Evolutionary conservation across 495 filamentous ascomycete species (phyloP), one percentile per base, ranked within the genome.

Genomic region (Penicillium coprophilum): DNA sequence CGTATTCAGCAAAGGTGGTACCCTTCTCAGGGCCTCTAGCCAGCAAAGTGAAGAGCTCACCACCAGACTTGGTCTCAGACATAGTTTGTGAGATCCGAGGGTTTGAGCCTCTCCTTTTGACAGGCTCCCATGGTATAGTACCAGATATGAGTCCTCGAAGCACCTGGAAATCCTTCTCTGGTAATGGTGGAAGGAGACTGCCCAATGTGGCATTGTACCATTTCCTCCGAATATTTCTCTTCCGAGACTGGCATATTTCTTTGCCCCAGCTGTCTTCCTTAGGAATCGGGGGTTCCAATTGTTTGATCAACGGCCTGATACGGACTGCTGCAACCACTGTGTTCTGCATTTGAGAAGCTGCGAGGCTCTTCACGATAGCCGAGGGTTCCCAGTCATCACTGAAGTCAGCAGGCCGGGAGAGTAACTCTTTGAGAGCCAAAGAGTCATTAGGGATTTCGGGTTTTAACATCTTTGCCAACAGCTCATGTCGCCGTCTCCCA

Each of bases 171-270:
- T 94, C 90, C 15, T 73, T 57, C 21, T 74, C 58, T 0, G 88
- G 85, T 1, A 97, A 59, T 2, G 94, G 94, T 7, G 92, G 89
- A n/a, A 88, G 67, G 5, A 90, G 61, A 43, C 76, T 78, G 0
- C 74, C 65, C 19, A 89, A 73, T 39, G 83, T 68, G 0, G 59
- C 34, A 0, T 72, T 77, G 72, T 88, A 92, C 76, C 83, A 85
- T 52, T 76, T 77, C 50, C 72, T 78, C 10, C 81, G 71, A 47
- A 87, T 84, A 50, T 87, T 88, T 40, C 74, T 68, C 34, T 67
- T 67, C 2, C 87, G 79, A 48, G 68, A 78, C 13, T 68, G 51
- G 0, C 84, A 62, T 41, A 89, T 64, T 0, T 82, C 81, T 5
- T 76, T 73, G 2, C 80, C 81, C 85, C 89, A 96, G 21, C 71